Percentiles rank a stretch among this genome's conserved stretches.
Conservation (phyloP, 2,329 filamentous ascomycete species). For the Aureobasidium melanogenum region DNA sequence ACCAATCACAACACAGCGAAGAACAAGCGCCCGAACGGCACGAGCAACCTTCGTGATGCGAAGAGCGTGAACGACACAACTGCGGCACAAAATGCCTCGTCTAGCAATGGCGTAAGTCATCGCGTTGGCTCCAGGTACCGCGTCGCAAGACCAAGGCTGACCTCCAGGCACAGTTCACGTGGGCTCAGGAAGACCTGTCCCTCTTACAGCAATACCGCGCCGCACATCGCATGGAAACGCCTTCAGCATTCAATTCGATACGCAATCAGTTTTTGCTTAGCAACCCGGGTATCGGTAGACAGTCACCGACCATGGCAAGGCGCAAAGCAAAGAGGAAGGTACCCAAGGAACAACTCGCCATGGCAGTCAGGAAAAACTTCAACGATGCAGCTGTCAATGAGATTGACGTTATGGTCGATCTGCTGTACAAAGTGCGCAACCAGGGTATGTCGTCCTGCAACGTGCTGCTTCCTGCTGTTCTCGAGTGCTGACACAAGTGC, state of each 20-base stretch:
- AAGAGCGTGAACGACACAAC: background rate
- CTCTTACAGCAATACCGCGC: conserved; percentile 67
- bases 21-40: conserved; percentile 10
- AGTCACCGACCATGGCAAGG: conserved; percentile 68
- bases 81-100: background rate
- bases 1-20: background rate
- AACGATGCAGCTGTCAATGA: conserved; percentile 71
- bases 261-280: conserved; percentile 43
- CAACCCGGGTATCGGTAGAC: conserved; percentile 52
- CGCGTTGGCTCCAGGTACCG: background rate
- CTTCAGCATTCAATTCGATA: conserved; percentile 55
- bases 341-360: conserved; percentile 62
- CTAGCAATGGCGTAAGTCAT: conserved; percentile 9
- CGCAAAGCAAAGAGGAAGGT: conserved; percentile 56
- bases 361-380: conserved; percentile 71
- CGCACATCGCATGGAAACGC: conserved; percentile 61
- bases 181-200: conserved; percentile 9
- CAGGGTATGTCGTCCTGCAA: conserved; percentile 35
- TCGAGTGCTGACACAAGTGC: background rate
- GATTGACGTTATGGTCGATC: conserved; percentile 73
- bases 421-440: conserved; percentile 61
- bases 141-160: background rate
- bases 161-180: conserved; percentile 4
- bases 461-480: background rate
- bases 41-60: conserved; percentile 4